phyloP scores from a whole-genome alignment of 2,329 filamentous ascomycete species.

The Ustulina deusta region DNA sequence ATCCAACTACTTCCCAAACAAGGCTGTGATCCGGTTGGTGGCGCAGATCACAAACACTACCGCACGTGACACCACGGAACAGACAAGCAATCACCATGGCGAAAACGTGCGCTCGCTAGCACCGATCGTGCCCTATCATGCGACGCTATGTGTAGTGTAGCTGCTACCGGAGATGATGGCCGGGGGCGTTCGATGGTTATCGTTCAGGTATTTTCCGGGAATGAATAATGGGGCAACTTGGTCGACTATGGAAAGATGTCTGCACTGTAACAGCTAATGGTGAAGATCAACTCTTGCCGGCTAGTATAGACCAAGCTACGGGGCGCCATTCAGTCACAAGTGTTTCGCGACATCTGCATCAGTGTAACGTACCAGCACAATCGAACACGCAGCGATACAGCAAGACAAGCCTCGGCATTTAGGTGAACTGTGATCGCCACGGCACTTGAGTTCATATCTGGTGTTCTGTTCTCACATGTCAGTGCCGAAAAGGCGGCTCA shows the following conservation, averaged over 20 bases:
- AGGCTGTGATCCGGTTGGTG: slow-evolving; percentile 30
- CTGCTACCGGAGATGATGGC: slow-evolving; percentile 18
- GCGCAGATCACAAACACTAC: slow-evolving; percentile 15
- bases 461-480: slow-evolving; percentile 4
- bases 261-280: slow-evolving; percentile 4
- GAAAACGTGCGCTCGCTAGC: slow-evolving; percentile 4
- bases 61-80: slow-evolving; percentile 11
- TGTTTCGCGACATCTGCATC: background rate
- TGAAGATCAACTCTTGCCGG: background rate
- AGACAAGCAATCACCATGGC: slow-evolving; percentile 10
- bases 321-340: background rate
- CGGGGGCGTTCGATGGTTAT: slow-evolving; percentile 6
- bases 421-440: slow-evolving; percentile 9
- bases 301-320: background rate
- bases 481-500: background rate
- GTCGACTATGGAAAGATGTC: background rate
- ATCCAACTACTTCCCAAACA: slow-evolving; percentile 25
- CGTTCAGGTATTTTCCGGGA: background rate
- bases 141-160: slow-evolving; percentile 11
- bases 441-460: slow-evolving; percentile 1
- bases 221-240: background rate
- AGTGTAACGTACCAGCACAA: background rate
- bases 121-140: slow-evolving; percentile 1
- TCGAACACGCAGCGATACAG: background rate
- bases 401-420: background rate